A percentile compares a stretch with the other conserved stretches of the same genome.
phyloP scores from a whole-genome alignment of 805 yeast genomes.

The Cyberlindnera euphorbiiphila region DNA sequence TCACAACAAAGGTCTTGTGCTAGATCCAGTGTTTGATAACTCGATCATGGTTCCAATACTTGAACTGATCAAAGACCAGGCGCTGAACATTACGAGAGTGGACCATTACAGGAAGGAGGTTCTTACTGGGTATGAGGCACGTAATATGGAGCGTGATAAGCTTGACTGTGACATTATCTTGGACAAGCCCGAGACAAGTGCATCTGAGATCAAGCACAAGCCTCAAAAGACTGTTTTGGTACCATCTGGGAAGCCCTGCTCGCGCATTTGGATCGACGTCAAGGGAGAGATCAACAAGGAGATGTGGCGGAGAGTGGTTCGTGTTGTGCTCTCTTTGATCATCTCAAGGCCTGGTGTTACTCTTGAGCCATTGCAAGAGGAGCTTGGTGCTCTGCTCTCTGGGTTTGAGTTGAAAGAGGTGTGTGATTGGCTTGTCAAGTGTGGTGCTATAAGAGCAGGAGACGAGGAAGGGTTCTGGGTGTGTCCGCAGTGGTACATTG shows the following conservation, averaged over 20 bases:
- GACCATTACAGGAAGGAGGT: conserved; percentile 48
- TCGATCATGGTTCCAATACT: conserved; percentile 61
- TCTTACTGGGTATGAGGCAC: conserved; percentile 68
- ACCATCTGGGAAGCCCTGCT: conserved; percentile 59
- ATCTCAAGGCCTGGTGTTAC: conserved; percentile 55
- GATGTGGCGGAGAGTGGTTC: conserved; percentile 58
- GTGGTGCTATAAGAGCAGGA: conserved; percentile 34
- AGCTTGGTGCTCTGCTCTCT: conserved; percentile 20
- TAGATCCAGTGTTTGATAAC: conserved; percentile 54
- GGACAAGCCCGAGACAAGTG: conserved; percentile 15
- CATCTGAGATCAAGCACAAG: conserved; percentile 5
- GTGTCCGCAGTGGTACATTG: conserved; percentile 42
- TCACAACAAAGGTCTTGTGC: conserved; percentile 48
- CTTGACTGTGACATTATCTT: conserved; percentile 61
- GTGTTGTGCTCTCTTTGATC: conserved; percentile 42
- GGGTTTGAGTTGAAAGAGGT: conserved; percentile 35
- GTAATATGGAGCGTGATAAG: conserved; percentile 65
- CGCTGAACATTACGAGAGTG: conserved; percentile 45
- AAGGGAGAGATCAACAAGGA: conserved; percentile 52
- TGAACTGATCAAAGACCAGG: conserved; percentile 44
- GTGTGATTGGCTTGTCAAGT: conserved; percentile 43
- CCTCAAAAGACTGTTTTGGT: conserved; percentile 33
- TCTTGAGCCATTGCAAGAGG: conserved; percentile 17
- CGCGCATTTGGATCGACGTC: conserved; percentile 69
- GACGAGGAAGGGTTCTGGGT: conserved; percentile 41